Percentiles rank a stretch among this genome's conserved stretches.
Evolutionary conservation across 2,329 filamentous ascomycete species (phyloP).

Genomic region (Cladosporium sp.): DNA sequence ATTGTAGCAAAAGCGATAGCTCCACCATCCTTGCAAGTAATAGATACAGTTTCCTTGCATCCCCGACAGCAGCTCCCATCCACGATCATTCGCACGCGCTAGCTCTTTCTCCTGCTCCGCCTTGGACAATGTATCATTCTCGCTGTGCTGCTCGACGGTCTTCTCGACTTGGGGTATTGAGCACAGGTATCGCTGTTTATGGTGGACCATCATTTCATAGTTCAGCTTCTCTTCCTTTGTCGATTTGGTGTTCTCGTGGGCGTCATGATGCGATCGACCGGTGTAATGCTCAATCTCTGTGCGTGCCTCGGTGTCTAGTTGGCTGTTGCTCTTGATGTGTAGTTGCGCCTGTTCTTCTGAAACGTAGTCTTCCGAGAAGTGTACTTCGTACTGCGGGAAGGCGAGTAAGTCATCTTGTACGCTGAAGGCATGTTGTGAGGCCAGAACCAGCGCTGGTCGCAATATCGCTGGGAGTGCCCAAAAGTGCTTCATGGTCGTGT

Average conservation of each 20-base stretch:
- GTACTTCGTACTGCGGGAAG: constrained; percentile 79
- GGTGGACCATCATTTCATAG: constrained; percentile 73
- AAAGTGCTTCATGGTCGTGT: constrained; percentile 40
- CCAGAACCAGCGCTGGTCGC: constrained; percentile 44
- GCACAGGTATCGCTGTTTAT: constrained; percentile 73
- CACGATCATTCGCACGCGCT: constrained; percentile 68
- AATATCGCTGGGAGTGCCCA: constrained; percentile 46
- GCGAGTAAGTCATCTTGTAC: constrained; percentile 85
- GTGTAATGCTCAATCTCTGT: constrained; percentile 5
- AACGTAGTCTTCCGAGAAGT: constrained; percentile 67
- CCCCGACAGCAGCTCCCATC: constrained; percentile 73
- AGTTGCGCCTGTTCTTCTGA: constrained; percentile 65
- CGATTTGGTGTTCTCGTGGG: constrained; percentile 11
- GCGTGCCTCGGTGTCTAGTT: not conserved
- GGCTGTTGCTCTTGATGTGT: constrained; percentile 44
- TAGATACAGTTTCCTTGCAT: constrained; percentile 81
- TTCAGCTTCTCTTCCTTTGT: constrained; percentile 19
- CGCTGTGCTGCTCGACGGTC: constrained; percentile 28
- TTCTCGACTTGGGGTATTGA: constrained; percentile 69
- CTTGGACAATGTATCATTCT: constrained; percentile 30
- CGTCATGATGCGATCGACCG: not conserved
- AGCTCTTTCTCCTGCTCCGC: constrained; percentile 78
- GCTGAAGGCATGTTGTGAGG: constrained; percentile 62
- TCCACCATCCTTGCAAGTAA: constrained; percentile 88
- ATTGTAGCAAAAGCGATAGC: constrained; percentile 90